Evolutionary conservation across 352 stramenopile genomes (phyloP), one percentile per base, ranked within the genome.

Genomic region (Globisporangium solare): DNA sequence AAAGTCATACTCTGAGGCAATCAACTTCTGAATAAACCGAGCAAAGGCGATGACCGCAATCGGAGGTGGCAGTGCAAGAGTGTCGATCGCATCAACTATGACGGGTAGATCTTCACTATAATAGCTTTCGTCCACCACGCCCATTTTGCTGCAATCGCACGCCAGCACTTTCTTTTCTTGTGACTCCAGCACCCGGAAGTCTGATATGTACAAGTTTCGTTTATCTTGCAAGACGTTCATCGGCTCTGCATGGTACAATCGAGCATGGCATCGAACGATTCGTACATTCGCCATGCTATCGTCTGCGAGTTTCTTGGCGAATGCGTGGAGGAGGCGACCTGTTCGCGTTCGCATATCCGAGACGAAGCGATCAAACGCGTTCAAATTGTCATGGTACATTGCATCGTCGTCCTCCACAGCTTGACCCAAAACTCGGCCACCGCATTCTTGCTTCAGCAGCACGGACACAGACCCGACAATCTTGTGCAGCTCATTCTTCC

Each of bases 1-100:
- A 5, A 60, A 47, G 24, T 27, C 32, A 21, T 60, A 60, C 18
- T 60, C 54, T 17, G 42, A 22, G 45, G 37, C 46, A 45, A 60
- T 46, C 42, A 46, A 15, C 35, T 60, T 60, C n/a, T 45, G 42
- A 27, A 60, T 22, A 46, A 60, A 60, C 15, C 54, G 54, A 32
- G 46, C 54, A 54, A 60, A 60, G 18, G 54, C 54, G 32, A 52
- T 6, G 43, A 60, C 54, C 15, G 41, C 41, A 17, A 53, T 39
- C 27, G 54, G 54, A 10, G 43, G 43, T 17, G 45, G 52, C 13
- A 58, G 24, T 24, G 27, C 22, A 4, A 50, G 37, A 17, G 47
- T 18, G 27, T 58, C 39, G 52, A 58, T 49, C 27, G 24, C 52
- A 37, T 14, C n/a, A 2, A 42, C 18, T 17, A 51, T 12, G 20